A percentile compares a stretch with the other conserved stretches of the same genome.
Evolutionary conservation across 176 grass and related monocot species (phyloP).

Genomic region (Paspalum vaginatum): DNA sequence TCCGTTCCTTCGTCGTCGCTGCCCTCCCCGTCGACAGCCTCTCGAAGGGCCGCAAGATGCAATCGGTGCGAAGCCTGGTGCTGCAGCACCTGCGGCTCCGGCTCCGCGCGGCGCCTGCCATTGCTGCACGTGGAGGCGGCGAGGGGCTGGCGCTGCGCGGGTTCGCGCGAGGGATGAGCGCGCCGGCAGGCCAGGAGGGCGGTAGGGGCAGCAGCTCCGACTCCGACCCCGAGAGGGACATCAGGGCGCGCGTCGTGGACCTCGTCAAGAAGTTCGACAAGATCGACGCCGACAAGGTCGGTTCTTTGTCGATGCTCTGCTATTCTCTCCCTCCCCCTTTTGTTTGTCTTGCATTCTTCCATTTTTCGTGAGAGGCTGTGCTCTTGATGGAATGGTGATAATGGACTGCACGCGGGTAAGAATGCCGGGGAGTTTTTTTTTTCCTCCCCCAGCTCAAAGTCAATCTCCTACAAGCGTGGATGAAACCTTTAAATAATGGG

Average conservation of each 20-base stretch:
- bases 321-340: neutral
- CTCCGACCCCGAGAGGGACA: conserved; percentile 15
- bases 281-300: conserved; percentile 61
- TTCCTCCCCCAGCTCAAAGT: neutral
- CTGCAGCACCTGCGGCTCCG: conserved; percentile 28
- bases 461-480: neutral
- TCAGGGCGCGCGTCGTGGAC: conserved; percentile 50
- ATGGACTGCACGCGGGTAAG: too few species aligned
- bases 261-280: conserved; percentile 70
- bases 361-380: neutral
- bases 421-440: too few species aligned
- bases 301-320: neutral
- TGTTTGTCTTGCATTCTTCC: neutral
- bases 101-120: neutral
- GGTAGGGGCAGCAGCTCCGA: too few species aligned
- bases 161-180: conserved; percentile 10
- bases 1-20: neutral
- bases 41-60: neutral
- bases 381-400: neutral
- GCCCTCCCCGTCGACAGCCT: neutral
- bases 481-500: neutral
- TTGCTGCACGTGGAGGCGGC: neutral
- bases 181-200: neutral
- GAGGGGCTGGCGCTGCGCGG: neutral
- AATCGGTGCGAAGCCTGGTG: conserved; percentile 10